Evolutionary conservation across 2,329 filamentous ascomycete species (phyloP).

Genomic region (Tolypocladium ovalisporum): DNA sequence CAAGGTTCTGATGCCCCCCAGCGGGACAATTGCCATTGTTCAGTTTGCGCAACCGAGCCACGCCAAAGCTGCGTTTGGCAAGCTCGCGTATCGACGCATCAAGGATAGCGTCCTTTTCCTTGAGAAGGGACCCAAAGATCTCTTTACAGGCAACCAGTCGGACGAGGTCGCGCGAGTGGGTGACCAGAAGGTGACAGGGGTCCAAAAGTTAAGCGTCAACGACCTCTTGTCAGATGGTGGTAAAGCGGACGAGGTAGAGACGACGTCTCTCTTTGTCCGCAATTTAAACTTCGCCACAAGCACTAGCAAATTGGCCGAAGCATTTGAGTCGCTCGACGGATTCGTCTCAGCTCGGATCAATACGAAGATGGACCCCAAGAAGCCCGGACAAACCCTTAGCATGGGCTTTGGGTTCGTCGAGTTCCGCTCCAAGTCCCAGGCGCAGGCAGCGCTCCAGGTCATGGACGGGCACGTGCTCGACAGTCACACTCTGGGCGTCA

Average conservation of each 20-base stretch:
- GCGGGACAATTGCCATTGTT: conserved; percentile 86
- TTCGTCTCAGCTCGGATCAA: conserved; percentile 87
- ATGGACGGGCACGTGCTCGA: conserved; percentile 89
- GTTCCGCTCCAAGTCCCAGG: conserved; percentile 68
- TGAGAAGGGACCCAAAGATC: conserved; percentile 79
- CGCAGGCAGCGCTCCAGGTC: conserved; percentile 66
- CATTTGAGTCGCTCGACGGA: conserved; percentile 72
- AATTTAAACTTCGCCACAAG: conserved; percentile 91
- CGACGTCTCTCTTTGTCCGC: conserved; percentile 80
- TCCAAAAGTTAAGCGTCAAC: conserved; percentile 54
- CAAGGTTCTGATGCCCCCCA: conserved; percentile 81
- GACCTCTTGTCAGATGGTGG: conserved; percentile 55
- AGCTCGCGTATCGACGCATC: conserved; percentile 79
- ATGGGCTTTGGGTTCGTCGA: conserved; percentile 98
- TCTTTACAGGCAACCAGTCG: conserved; percentile 43
- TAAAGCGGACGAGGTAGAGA: conserved; percentile 43
- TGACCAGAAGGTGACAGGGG: conserved; percentile 24
- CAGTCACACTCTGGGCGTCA: conserved; percentile 73
- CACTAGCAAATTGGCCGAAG: conserved; percentile 61
- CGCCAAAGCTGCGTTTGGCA: conserved; percentile 72
- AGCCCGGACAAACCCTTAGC: conserved; percentile 74
- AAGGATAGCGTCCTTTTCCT: conserved; percentile 87
- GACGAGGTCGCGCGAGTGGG: conserved; percentile 18
- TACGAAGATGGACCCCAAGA: conserved; percentile 88
- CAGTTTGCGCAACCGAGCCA: conserved; percentile 73